Base-by-base conservation (phyloP, 2,329 filamentous ascomycete genomes). In the Claviceps capensis region DNA sequence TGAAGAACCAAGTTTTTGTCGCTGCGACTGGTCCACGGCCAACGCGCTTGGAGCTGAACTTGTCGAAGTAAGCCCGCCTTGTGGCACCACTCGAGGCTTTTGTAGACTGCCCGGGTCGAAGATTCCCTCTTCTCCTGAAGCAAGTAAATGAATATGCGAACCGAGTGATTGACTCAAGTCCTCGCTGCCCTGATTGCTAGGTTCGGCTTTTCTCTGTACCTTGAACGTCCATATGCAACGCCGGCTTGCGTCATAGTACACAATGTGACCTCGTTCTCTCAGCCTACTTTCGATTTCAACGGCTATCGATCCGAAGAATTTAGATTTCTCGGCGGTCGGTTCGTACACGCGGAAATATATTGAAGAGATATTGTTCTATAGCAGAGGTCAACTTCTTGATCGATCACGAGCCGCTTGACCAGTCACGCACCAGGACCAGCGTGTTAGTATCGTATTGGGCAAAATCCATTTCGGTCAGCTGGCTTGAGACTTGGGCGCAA, bases 361-460 rank as follows among this genome's bases (percentile, higher is more conserved):
- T 49, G 72, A 75, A 47, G 74, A 71, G 59, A 81, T 75, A 61
- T 79, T 78, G 65, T 74, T 78, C 78, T 81, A 57, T 2, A 46
- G 47, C 48, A 48, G 16, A 34, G 17, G 52, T 64, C 54, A 59
- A 54, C 49, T 43, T 40, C 22, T 11, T 37, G 17, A 47, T 44
- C 23, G 17, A 13, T 30, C n/a, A 30, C 17, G 48, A 43, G 19
- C 16, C 17, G 22, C 34, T 50, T 23, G 8, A 26, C 23, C 6
- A 41, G 50, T 17, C 19, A 69, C 75, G 61, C 58, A 81, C 78
- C 69, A 81, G 72, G 61, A 78, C 68, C 60, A 82, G 67, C 55
- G 72, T 73, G 67, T 82, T 82, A 63, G 78, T 82, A 62, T 79
- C 77, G 66, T 79, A 80, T 68, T 81, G 78, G 58, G 76, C 75